A percentile compares a stretch with the other conserved stretches of the same genome.
phyloP scores from a whole-genome alignment of 2,329 filamentous ascomycete species.

The Ustulina deusta region DNA sequence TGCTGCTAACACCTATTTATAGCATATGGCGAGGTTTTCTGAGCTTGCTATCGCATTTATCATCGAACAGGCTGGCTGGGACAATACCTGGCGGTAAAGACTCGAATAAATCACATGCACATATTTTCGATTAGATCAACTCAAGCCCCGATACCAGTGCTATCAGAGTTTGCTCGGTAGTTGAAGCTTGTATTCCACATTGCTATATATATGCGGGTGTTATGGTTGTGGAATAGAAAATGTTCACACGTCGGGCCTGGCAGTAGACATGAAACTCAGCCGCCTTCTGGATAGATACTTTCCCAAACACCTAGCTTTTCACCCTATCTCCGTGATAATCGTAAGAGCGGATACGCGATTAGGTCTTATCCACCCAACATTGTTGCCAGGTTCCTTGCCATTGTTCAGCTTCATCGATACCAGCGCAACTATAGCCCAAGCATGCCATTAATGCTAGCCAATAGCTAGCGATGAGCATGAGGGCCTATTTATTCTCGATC shows the following conservation, averaged over 20 bases:
- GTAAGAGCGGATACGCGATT: no score
- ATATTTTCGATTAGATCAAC: neutral
- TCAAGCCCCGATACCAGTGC: neutral
- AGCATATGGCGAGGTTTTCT: slow-evolving; percentile 57
- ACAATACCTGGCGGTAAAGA: slow-evolving; percentile 54
- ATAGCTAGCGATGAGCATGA: neutral
- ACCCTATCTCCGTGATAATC: neutral
- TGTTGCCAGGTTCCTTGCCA: neutral
- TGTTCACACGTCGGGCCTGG: neutral
- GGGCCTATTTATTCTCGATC: neutral
- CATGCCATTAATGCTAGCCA: neutral
- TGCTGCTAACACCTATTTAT: slow-evolving; percentile 28
- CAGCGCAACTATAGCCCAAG: no score
- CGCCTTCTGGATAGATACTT: neutral
- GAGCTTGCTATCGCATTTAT: slow-evolving; percentile 56
- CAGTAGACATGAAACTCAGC: neutral
- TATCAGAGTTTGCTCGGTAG: neutral
- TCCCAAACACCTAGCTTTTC: neutral
- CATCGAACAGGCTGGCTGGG: slow-evolving; percentile 56
- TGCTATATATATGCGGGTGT: neutral
- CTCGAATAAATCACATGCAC: neutral
- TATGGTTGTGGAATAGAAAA: neutral
- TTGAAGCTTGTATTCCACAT: no score
- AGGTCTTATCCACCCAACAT: neutral
- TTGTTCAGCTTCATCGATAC: neutral